phyloP scores from a whole-genome alignment of 1,284 basidiomycete species.

The Amylostereum areolatum region DNA sequence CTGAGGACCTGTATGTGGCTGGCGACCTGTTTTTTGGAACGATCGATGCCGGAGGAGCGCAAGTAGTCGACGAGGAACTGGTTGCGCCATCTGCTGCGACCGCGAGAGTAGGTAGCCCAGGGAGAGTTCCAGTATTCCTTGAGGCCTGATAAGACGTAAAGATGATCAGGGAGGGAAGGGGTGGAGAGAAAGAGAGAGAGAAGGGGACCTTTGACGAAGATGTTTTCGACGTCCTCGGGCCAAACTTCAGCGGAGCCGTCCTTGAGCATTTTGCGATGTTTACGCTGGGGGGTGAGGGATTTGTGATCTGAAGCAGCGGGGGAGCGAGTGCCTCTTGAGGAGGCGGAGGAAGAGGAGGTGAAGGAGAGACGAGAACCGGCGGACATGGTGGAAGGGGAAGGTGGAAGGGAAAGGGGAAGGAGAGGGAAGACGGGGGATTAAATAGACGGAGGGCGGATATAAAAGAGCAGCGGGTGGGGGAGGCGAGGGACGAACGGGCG shows the following conservation, averaged over 20 bases:
- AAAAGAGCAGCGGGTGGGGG: no score
- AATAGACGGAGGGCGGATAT: no score
- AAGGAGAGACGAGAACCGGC: constrained; percentile 11
- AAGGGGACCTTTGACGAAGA: constrained; percentile 64
- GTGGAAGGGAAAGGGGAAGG: constrained; percentile 16
- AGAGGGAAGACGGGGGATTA: constrained; percentile 7
- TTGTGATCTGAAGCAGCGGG: constrained; percentile 13
- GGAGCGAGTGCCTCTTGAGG: constrained; percentile 16
- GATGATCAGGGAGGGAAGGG: no score
- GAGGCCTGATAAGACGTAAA: constrained; percentile 42
- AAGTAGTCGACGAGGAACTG: constrained; percentile 78
- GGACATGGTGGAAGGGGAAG: constrained; percentile 11
- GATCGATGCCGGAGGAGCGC: constrained; percentile 54
- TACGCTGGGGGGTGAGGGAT: constrained; percentile 68
- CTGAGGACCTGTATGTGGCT: constrained; percentile 77
- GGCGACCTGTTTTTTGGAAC: constrained; percentile 78
- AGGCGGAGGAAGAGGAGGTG: constrained; percentile 19
- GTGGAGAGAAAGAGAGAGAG: constrained; percentile 2
- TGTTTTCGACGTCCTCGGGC: constrained; percentile 67
- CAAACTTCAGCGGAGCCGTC: constrained; percentile 77
- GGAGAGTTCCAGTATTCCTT: constrained; percentile 72
- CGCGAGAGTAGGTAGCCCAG: constrained; percentile 70
- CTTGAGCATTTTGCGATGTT: constrained; percentile 77
- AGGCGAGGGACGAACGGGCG: no score
- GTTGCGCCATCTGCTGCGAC: constrained; percentile 74